Conservation (phyloP, 352 stramenopile genomes). For the Phytophthora aleatoria region DNA sequence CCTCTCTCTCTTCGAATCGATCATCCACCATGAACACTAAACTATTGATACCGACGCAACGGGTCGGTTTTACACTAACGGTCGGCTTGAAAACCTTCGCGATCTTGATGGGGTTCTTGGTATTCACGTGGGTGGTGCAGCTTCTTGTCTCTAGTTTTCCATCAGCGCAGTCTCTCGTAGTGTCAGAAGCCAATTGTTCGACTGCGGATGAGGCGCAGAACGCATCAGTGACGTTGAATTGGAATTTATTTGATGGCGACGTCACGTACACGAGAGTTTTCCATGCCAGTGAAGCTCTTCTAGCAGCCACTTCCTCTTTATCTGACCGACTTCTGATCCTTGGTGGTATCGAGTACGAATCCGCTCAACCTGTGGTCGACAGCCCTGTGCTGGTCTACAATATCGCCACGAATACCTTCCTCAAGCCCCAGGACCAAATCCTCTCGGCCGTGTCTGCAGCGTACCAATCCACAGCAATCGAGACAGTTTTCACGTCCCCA, state of each 20-base stretch:
- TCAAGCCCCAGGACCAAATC: conserved; percentile 52
- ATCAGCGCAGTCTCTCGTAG: conserved; percentile 21
- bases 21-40: conserved; percentile 22
- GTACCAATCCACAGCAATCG: conserved; percentile 27
- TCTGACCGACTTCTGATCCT: conserved; percentile 52
- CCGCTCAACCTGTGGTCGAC: conserved; percentile 61
- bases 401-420: conserved; percentile 45
- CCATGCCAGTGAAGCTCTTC: conserved; percentile 45
- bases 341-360: conserved; percentile 74
- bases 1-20: neutral
- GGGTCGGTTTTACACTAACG: conserved; percentile 22
- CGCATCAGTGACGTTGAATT: conserved; percentile 41
- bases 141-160: conserved; percentile 6
- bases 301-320: conserved; percentile 2
- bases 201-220: conserved; percentile 42
- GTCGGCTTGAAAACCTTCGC: conserved; percentile 19
- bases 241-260: conserved; percentile 35
- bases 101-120: conserved; percentile 10
- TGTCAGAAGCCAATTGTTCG: conserved; percentile 39
- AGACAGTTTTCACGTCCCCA: conserved; percentile 64
- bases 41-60: neutral
- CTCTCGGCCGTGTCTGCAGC: conserved; percentile 40
- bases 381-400: conserved; percentile 64
- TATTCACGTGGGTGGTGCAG: neutral
- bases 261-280: conserved; percentile 58